Evolutionary conservation across 2,329 filamentous ascomycete genomes (phyloP).

Genomic region (Aspergillus neotritici): DNA sequence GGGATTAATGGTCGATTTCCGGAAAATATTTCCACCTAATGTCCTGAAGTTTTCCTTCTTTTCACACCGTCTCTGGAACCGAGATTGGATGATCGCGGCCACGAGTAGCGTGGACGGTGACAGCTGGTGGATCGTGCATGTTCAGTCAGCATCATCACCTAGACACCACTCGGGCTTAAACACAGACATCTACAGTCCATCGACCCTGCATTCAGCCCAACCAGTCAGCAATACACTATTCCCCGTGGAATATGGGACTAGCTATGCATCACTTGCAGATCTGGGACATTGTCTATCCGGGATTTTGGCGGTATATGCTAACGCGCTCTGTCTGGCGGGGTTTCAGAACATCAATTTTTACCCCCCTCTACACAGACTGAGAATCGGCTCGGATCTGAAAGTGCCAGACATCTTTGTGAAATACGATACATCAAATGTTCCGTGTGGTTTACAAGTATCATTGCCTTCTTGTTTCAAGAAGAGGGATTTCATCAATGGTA

Average conservation of each 20-base stretch:
- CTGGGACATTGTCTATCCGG: conserved; percentile 33
- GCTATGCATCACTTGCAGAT: conserved; percentile 29
- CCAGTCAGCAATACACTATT: conserved; percentile 25
- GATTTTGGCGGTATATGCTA: conserved; percentile 34
- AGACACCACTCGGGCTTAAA: conserved; percentile 8
- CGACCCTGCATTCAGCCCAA: conserved; percentile 23
- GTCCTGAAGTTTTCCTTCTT: conserved; percentile 64
- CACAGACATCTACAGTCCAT: conserved; percentile 7
- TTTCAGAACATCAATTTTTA: conserved; percentile 24
- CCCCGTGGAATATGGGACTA: conserved; percentile 13
- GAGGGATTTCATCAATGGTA: conserved; percentile 28
- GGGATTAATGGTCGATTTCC: conserved; percentile 42
- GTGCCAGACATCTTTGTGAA: conserved; percentile 34
- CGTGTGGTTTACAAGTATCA: conserved; percentile 24
- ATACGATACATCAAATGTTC: conserved; percentile 28
- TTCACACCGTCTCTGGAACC: conserved; percentile 63
- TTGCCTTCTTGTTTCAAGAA: conserved; percentile 22
- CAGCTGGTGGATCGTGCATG: conserved; percentile 66
- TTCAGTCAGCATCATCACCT: conserved; percentile 18
- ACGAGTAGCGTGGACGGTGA: conserved; percentile 68
- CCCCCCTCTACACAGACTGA: conserved; percentile 26
- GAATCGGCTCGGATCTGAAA: conserved; percentile 24
- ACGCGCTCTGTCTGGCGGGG: conserved; percentile 30
- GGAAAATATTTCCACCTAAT: conserved; percentile 58
- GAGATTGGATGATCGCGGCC: conserved; percentile 66